Percentiles rank a stretch among this genome's conserved stretches.
Conservation (phyloP, 306 rosid genomes). For the Acacia confusa region DNA sequence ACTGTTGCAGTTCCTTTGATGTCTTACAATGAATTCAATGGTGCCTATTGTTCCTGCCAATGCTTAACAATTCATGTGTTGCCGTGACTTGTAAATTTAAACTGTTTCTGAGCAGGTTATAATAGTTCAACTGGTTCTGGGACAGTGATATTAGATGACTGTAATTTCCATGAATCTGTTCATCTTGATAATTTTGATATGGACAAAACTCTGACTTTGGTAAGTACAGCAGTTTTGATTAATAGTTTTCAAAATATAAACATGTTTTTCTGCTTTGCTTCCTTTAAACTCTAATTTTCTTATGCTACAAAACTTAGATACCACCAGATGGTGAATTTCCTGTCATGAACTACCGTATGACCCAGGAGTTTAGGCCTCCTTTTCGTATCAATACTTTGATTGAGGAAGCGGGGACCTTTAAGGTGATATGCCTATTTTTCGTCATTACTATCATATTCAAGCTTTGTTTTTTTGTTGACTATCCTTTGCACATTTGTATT, state of each 20-base stretch:
- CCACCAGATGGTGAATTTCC: constrained; percentile 91
- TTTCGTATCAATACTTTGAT: constrained; percentile 73
- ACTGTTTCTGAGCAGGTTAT: constrained; percentile 54
- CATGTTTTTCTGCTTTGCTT: constrained; percentile 4
- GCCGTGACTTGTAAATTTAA: constrained; percentile 28
- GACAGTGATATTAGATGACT: constrained; percentile 77
- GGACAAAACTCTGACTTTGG: constrained; percentile 74
- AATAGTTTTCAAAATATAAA: background rate
- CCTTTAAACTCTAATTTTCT: constrained; percentile 25
- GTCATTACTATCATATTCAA: background rate
- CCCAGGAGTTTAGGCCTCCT: constrained; percentile 85
- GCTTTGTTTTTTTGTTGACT: constrained; percentile 8
- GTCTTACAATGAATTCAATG: constrained; percentile 21
- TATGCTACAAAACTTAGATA: constrained; percentile 45
- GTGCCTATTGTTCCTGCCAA: constrained; percentile 17
- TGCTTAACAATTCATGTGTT: constrained; percentile 11
- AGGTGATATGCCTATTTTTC: constrained; percentile 48
- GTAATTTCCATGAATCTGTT: constrained; percentile 91
- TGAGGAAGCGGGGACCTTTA: constrained; percentile 71
- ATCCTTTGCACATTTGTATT: background rate
- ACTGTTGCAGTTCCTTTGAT: constrained; percentile 6
- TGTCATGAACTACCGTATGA: constrained; percentile 87
- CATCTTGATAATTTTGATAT: constrained; percentile 74
- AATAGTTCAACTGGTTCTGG: constrained; percentile 70
- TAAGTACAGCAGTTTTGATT: constrained; percentile 42